A percentile compares a stretch with the other conserved stretches of the same genome.
Conservation (phyloP, 257 asterid species). For the Avicennia marina region DNA sequence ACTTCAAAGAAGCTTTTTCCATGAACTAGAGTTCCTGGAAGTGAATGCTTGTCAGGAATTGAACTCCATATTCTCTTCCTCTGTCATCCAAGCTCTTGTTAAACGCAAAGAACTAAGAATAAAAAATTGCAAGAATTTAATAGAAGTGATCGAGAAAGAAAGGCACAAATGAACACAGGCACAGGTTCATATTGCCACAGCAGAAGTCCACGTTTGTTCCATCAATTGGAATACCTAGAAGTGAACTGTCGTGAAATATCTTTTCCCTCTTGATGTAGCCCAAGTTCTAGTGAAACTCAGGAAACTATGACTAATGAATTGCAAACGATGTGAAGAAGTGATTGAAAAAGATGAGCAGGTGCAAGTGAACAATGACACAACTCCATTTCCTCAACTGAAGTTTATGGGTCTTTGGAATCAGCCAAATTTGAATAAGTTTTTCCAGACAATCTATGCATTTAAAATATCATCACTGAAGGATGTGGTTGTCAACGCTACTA, state of each 20-base stretch:
- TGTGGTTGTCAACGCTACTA: not conserved
- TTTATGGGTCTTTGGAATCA: not conserved
- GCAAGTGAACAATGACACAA: not conserved
- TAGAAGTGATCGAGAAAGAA: not conserved
- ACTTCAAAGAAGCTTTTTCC: not conserved
- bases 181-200: not conserved
- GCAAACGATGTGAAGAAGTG: not conserved
- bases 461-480: slow-evolving; percentile 4
- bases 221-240: slow-evolving; percentile 10
- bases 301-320: not conserved
- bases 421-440: not conserved
- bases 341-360: not conserved
- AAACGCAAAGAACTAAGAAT: slow-evolving; percentile 11
- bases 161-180: not conserved
- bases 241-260: slow-evolving; percentile 3
- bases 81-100: not conserved
- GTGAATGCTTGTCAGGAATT: slow-evolving; percentile 3
- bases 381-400: slow-evolving; percentile 12
- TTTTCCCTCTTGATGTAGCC: slow-evolving; percentile 6
- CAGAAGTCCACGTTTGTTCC: slow-evolving; percentile 3
- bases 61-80: slow-evolving; percentile 2
- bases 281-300: slow-evolving; percentile 3
- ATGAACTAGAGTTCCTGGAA: slow-evolving; percentile 2
- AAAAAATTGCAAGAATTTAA: not conserved
- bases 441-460: not conserved